Evolutionary conservation across 2,329 filamentous ascomycete species (phyloP).

Genomic region (Aspergillus fischeri): DNA sequence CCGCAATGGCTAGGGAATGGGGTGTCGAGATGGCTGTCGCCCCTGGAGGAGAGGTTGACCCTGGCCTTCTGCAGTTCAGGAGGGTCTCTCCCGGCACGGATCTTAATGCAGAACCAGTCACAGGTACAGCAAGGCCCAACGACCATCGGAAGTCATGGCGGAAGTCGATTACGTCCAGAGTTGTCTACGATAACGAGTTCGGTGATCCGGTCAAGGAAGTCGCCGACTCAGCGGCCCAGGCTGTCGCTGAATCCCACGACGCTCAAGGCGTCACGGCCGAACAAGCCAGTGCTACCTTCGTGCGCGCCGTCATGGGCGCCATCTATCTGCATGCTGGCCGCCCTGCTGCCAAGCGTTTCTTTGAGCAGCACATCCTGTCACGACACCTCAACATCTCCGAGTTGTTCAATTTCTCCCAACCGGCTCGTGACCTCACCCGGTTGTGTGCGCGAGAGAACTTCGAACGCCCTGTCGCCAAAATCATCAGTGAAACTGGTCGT

Average conservation of each 20-base stretch:
- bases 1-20: conserved; percentile 76
- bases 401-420: conserved; percentile 80
- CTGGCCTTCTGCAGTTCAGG: conserved; percentile 79
- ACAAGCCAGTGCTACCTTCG: conserved; percentile 68
- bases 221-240: conserved; percentile 24
- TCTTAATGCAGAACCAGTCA: conserved; percentile 37
- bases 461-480: conserved; percentile 76
- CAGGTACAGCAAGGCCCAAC: conserved; percentile 41
- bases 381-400: conserved; percentile 70
- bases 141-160: conserved; percentile 57
- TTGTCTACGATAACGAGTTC: conserved; percentile 81
- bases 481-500: conserved; percentile 88
- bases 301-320: conserved; percentile 77
- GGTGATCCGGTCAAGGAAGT: conserved; percentile 55
- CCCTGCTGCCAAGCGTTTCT: conserved; percentile 74
- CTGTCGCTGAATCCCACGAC: conserved; percentile 12
- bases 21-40: conserved; percentile 83
- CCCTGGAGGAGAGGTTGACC: conserved; percentile 87
- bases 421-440: conserved; percentile 75
- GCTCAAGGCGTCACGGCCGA: conserved; percentile 45
- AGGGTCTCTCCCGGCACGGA: conserved; percentile 43
- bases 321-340: conserved; percentile 82
- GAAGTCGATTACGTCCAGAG: conserved; percentile 68
- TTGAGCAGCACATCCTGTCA: conserved; percentile 76
- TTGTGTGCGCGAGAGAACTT: conserved; percentile 89